phyloP scores from a whole-genome alignment of 139 green algal species.

The Spirogloea muscicola region DNA sequence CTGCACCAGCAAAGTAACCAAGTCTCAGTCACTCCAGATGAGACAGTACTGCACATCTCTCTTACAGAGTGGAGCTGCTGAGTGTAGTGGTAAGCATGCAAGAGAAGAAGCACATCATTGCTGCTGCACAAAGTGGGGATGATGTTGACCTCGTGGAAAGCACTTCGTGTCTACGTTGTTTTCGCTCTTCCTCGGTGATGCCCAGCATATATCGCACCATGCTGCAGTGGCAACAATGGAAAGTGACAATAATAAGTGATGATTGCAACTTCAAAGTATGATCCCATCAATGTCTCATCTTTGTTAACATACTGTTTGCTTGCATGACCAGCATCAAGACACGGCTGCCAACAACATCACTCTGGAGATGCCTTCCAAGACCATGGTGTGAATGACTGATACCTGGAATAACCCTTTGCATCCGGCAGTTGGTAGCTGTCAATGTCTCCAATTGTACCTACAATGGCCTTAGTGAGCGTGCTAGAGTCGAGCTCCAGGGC shows the following conservation, averaged over 20 bases:
- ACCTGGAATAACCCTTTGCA: conserved; percentile 66
- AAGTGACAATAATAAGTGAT: neutral
- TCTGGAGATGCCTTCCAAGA: neutral
- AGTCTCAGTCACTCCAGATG: neutral
- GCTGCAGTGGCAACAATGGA: conserved; percentile 10
- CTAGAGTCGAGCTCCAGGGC: conserved; percentile 72
- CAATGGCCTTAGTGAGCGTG: conserved; percentile 90
- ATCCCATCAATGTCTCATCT: neutral
- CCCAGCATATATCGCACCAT: conserved; percentile 87
- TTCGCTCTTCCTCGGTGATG: conserved; percentile 86
- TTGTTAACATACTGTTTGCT: conserved; percentile 10
- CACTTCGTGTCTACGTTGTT: conserved; percentile 85
- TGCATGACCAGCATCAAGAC: conserved; percentile 31
- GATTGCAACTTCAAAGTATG: neutral
- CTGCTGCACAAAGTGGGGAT: neutral
- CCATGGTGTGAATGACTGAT: too few species aligned
- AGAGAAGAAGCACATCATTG: conserved; percentile 1
- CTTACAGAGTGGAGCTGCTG: conserved; percentile 61
- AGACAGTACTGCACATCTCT: neutral
- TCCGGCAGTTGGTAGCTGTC: conserved; percentile 94
- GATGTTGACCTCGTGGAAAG: conserved; percentile 48
- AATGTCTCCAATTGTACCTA: conserved; percentile 91
- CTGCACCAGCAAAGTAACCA: neutral
- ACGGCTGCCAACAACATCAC: too few species aligned
- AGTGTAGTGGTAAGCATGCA: neutral